Conservation (phyloP, 139 green algal species). For the Cymbomonas tetramitiformis region DNA sequence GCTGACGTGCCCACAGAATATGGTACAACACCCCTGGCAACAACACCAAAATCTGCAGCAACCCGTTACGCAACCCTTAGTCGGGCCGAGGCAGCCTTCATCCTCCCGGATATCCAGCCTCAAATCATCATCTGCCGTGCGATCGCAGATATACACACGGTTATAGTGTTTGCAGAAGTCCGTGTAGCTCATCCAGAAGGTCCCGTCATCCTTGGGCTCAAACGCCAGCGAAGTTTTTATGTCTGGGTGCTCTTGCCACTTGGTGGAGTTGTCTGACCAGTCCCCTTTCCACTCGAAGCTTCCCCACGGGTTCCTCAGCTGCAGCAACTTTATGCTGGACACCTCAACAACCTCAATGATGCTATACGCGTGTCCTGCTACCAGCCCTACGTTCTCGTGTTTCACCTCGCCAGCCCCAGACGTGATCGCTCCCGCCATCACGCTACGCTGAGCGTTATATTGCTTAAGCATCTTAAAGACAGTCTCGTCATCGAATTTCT, state of each 20-base stretch:
- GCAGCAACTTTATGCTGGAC: constrained; percentile 14
- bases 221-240: not conserved
- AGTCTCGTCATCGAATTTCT: not conserved
- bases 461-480: constrained; percentile 1
- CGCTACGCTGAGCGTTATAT: not conserved
- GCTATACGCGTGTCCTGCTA: constrained; percentile 31
- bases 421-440: not conserved
- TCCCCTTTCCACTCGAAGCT: constrained; percentile 29
- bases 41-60: constrained; percentile 2
- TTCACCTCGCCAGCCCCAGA: constrained; percentile 23
- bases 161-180: constrained; percentile 24
- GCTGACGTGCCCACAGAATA: constrained; percentile 2
- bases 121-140: not conserved
- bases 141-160: not conserved
- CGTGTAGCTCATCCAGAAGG: constrained; percentile 34
- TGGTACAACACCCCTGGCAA: not conserved
- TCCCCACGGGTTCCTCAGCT: constrained; percentile 33
- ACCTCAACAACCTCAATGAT: constrained; percentile 21
- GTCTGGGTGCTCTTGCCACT: constrained; percentile 5
- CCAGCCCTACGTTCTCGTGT: constrained; percentile 31
- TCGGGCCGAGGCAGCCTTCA: not conserved
- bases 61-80: not conserved
- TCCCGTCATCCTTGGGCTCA: constrained; percentile 29
- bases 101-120: not conserved
- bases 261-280: constrained; percentile 28